Evolutionary conservation across 495 filamentous ascomycete genomes (phyloP).

Genomic region (Aspergillus affinis): DNA sequence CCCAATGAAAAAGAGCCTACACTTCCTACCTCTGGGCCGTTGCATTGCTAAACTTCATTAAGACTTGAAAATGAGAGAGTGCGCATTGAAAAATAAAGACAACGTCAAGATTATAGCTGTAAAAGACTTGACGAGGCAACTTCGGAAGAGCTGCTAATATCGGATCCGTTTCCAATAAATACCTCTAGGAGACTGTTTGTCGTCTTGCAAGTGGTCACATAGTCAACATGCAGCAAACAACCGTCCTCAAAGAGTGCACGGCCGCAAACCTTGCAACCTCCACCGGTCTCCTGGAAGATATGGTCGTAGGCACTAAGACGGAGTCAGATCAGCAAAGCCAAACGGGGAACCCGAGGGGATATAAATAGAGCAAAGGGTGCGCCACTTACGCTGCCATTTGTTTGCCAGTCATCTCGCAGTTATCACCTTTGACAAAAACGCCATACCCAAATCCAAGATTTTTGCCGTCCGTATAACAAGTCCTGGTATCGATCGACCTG

Average conservation of each 20-base stretch:
- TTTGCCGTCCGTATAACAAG: constrained; percentile 12
- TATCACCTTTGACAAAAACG: constrained; percentile 12
- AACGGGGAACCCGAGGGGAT: too few species aligned
- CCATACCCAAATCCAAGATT: constrained; percentile 15
- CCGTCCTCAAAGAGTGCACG: constrained; percentile 6
- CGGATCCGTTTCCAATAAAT: not conserved
- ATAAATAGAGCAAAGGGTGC: too few species aligned
- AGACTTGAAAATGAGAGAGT: too few species aligned
- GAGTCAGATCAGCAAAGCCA: too few species aligned
- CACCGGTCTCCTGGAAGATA: not conserved
- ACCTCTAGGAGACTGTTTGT: not conserved
- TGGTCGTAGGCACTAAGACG: constrained; percentile 14
- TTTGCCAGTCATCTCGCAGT: constrained; percentile 7
- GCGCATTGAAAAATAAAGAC: too few species aligned
- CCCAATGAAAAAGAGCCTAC: too few species aligned
- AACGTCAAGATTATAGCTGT: too few species aligned
- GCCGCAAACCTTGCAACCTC: constrained; percentile 15
- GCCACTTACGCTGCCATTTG: constrained; percentile 15
- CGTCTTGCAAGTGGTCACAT: constrained; percentile 8
- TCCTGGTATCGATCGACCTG: too few species aligned
- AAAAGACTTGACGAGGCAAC: too few species aligned
- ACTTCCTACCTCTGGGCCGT: too few species aligned
- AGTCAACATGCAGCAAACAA: constrained; percentile 7
- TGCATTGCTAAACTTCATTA: too few species aligned
- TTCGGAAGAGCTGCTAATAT: too few species aligned